Evolutionary conservation across 2,329 filamentous ascomycete species (phyloP).

Genomic region (Exophiala sp.): DNA sequence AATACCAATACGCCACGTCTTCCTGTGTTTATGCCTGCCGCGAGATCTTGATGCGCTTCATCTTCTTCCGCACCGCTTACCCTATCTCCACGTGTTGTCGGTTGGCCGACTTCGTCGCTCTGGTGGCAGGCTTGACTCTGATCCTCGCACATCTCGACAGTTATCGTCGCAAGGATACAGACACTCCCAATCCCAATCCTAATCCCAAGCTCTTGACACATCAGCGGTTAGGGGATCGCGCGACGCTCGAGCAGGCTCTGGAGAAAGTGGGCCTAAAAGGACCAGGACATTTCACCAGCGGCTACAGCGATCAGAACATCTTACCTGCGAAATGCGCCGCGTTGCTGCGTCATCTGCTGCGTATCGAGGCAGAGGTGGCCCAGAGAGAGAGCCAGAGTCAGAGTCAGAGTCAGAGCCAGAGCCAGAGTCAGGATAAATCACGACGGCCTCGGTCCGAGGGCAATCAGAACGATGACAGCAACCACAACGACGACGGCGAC

Average conservation of each 20-base stretch:
- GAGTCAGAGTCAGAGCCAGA: conserved; percentile 26
- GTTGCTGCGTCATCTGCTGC: conserved; percentile 35
- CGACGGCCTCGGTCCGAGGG: too few relatives aligned
- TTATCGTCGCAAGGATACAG: conserved; percentile 17
- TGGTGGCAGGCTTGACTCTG: conserved; percentile 29
- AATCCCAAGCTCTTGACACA: conserved; percentile 32
- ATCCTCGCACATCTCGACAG: conserved; percentile 29
- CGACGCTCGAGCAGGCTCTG: conserved; percentile 36
- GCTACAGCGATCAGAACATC: conserved; percentile 33
- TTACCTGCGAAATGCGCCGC: conserved; percentile 32
- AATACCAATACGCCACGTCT: conserved; percentile 43
- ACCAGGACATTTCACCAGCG: conserved; percentile 29
- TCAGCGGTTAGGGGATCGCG: conserved; percentile 39
- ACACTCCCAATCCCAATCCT: neutral
- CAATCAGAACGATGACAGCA: too few relatives aligned
- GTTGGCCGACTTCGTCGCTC: conserved; percentile 29
- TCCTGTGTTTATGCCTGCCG: conserved; percentile 48
- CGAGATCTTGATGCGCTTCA: conserved; percentile 38
- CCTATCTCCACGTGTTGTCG: conserved; percentile 27
- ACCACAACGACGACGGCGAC: conserved; percentile 4
- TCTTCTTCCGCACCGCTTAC: conserved; percentile 8
- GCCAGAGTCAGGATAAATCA: too few relatives aligned
- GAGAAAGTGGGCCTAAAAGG: conserved; percentile 35
- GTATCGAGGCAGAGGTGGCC: conserved; percentile 37
- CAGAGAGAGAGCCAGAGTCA: too few relatives aligned